Evolutionary conservation across 176 grass and related monocot genomes (phyloP), one percentile per base, ranked within the genome.

Genomic region (Avena eriantha): DNA sequence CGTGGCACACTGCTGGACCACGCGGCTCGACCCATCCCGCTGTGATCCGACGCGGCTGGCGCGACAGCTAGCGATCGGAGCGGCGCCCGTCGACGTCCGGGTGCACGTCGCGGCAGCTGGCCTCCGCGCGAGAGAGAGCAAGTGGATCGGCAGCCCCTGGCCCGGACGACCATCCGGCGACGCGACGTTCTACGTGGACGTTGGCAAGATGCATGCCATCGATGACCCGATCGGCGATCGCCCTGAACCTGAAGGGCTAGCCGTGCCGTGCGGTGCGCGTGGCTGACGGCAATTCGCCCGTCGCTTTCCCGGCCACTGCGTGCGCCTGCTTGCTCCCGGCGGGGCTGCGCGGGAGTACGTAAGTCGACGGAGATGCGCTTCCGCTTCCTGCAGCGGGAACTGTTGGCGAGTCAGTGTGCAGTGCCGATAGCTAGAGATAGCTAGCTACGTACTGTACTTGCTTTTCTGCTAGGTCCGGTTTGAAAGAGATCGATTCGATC

Each of bases 301-400:
- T 68, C 31, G 31, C 65, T 68, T 15, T 68, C 65, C 29, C 65
- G 31, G 65, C 29, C 65, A 68, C 65, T 68, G 65, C 59, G 59
- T 63, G 59, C 65, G 31, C 31, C 65, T 68, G 65, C 65, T 68
- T 33, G 29, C 65, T 68, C 65, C 61, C 61, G 61, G 61, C 12
- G 59, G 59, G 56, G 7, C 55, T 21, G 55, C 58, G 17, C 16
- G 16, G 21, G 24, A 14, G 14, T 66, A 67, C 29, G 60, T 24
- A 64, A 31, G 65, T 68, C 31, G 65, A 18, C 65, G 29, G 65
- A 68, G 65, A 68, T 35, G 65, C 65, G 2, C 14, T 14, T 23
- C 57, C 65, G 2, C 14, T 14, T 23, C 57, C 57, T 60, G 57
- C 23, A 23, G n/a, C 58, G n/a, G n/a, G 2, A 29, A 18, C 65